Conservation (phyloP, 257 asterid species). For the Fraxinus anomala region DNA sequence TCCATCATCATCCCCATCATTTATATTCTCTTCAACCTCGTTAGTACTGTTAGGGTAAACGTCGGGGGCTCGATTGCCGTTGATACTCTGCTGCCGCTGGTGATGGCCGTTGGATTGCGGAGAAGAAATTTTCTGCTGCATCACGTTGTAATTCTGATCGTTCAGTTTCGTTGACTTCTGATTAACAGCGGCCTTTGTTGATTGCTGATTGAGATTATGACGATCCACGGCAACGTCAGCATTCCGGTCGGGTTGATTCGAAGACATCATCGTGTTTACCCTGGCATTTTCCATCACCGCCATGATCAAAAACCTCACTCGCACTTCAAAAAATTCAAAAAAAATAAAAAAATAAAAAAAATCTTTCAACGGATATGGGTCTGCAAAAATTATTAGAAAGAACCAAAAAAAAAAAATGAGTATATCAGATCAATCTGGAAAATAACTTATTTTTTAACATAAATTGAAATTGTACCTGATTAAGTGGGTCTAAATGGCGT, state of each 20-base stretch:
- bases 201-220: constrained; percentile 42
- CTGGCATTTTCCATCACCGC: constrained; percentile 86
- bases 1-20: constrained; percentile 41
- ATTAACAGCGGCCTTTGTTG: constrained; percentile 36
- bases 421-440: constrained; percentile 38
- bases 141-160: constrained; percentile 45
- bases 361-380: neutral
- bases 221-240: constrained; percentile 45
- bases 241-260: constrained; percentile 51
- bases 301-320: constrained; percentile 57
- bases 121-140: constrained; percentile 36
- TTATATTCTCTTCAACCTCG: constrained; percentile 31
- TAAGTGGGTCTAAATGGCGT: constrained; percentile 42
- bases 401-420: constrained; percentile 19
- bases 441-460: neutral
- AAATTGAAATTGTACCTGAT: constrained; percentile 41
- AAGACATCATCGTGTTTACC: constrained; percentile 44
- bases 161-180: constrained; percentile 52
- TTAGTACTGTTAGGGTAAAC: neutral
- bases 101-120: constrained; percentile 42
- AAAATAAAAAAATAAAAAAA: neutral
- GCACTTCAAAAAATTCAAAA: constrained; percentile 2
- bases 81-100: constrained; percentile 33
- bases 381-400: constrained; percentile 24
- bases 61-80: constrained; percentile 34